Base-by-base conservation (phyloP, 768 basidiomycete genomes). In the Gymnopilus junonius region DNA sequence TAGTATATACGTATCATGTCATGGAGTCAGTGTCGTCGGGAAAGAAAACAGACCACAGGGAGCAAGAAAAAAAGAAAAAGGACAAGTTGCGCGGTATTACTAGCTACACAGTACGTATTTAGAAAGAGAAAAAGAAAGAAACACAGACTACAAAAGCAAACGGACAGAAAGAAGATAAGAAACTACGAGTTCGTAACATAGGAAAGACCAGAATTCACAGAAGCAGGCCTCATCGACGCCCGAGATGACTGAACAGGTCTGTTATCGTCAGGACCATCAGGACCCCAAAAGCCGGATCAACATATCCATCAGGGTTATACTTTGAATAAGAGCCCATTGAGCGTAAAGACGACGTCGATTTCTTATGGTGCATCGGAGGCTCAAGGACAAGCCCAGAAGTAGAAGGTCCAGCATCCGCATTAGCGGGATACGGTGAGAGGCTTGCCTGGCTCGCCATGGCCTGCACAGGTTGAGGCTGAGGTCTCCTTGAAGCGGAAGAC, bases 251-350 rank as follows among this genome's bases (percentile, higher is more conserved):
- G 17, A 39, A 8, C 37, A 40, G 35, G 67, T 59, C 23, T 62
- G 53, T 0, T 61, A 37, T 59, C 57, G 3, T 51, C 55, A 21
- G 61, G 61, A 5, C 69, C 71, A 55, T 68, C 63, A 5, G 53
- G 45, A 1, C 58, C 59, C 69, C 69, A 76, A 50, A 54, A 74
- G 77, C 77, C 8, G 77, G 78, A 61, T 79, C 78, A 20, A 73
- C 65, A 61, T 79, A 79, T 15, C 55, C 73, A 3, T 61, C 12
- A 1, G 73, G 74, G 43, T 76, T 69, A 58, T 65, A 79, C 54
- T 59, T 70, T 17, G 63, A 63, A 51, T 73, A 77, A 6, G 75
- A 74, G 8, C 67, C 67, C 23, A 50, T 61, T 15, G 76, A 75
- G 35, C 69, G 72, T 46, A 78, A 46, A 8, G 78, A 78, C 14